Percentiles rank a stretch among this genome's conserved stretches.
These are phyloP conservation scores for Phaseolus lunatus DNA, from an alignment of 306 rosid genomes.

Conservation along the genomic window DNA sequence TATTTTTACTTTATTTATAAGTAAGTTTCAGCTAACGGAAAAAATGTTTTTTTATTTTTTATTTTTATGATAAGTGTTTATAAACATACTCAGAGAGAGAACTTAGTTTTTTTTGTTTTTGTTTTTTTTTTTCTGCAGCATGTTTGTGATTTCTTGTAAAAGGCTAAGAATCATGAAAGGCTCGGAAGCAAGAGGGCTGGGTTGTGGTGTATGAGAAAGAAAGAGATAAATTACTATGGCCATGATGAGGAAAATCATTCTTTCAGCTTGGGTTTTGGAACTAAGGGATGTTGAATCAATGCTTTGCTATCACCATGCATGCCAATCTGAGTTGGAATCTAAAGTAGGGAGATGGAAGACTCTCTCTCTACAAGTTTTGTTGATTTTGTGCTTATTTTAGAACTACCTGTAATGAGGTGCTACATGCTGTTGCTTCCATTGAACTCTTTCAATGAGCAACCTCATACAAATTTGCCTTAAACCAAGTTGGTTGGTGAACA, in stretches of 20 bases:
- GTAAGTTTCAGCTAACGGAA: too few relatives aligned
- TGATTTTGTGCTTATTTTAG: slow-evolving; percentile 48
- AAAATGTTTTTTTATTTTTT: too few relatives aligned
- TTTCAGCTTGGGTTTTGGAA: slow-evolving; percentile 64
- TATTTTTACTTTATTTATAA: too few relatives aligned
- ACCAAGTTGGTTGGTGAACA: slow-evolving; percentile 39
- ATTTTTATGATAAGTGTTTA: too few relatives aligned
- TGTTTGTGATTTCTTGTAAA: slow-evolving; percentile 81
- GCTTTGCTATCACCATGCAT: slow-evolving; percentile 25
- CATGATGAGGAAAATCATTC: slow-evolving; percentile 30
- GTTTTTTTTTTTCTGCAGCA: slow-evolving; percentile 52
- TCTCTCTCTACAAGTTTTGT: slow-evolving; percentile 44
- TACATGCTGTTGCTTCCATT: slow-evolving; percentile 43
- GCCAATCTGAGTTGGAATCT: slow-evolving; percentile 31
- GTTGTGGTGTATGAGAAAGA: slow-evolving; percentile 60
- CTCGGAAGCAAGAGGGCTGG: slow-evolving; percentile 79
- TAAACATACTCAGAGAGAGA: not conserved
- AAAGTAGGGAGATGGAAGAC: slow-evolving; percentile 46
- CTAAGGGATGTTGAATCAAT: slow-evolving; percentile 34
- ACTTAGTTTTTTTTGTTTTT: not conserved
- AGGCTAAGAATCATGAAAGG: slow-evolving; percentile 83
- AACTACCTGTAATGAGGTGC: slow-evolving; percentile 41
- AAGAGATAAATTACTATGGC: not conserved
- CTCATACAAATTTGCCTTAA: slow-evolving; percentile 37
- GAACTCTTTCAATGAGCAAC: slow-evolving; percentile 45